phyloP scores from a whole-genome alignment of 2,329 filamentous ascomycete genomes.

The Xylaria sp. region DNA sequence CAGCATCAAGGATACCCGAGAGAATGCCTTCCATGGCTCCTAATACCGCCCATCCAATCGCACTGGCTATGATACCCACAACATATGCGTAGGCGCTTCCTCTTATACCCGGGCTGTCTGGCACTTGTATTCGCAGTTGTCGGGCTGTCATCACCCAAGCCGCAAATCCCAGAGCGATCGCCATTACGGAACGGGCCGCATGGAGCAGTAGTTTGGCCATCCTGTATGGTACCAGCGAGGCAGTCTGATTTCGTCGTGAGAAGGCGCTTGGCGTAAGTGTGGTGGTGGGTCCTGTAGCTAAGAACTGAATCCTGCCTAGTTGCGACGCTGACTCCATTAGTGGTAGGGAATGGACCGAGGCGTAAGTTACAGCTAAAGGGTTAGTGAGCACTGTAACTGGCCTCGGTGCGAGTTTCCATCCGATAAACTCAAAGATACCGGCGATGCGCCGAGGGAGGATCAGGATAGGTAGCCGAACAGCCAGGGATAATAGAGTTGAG shows the following conservation, averaged over 20 bases:
- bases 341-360: slow-evolving; percentile 90
- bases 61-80: slow-evolving; percentile 89
- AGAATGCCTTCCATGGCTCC: slow-evolving; percentile 91
- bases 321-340: slow-evolving; percentile 81
- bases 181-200: slow-evolving; percentile 90
- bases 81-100: slow-evolving; percentile 96
- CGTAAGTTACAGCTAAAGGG: slow-evolving; percentile 90
- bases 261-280: slow-evolving; percentile 70
- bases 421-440: slow-evolving; percentile 74
- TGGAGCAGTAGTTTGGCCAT: slow-evolving; percentile 92
- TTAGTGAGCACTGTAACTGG: slow-evolving; percentile 89
- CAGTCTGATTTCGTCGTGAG: slow-evolving; percentile 55
- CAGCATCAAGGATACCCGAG: slow-evolving; percentile 86
- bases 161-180: slow-evolving; percentile 86
- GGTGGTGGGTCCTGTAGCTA: slow-evolving; percentile 79
- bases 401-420: slow-evolving; percentile 84
- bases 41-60: slow-evolving; percentile 93
- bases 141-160: slow-evolving; percentile 96
- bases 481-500: slow-evolving; percentile 81
- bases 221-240: slow-evolving; percentile 81
- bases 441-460: slow-evolving; percentile 78
- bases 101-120: slow-evolving; percentile 64
- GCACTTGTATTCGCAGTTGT: slow-evolving; percentile 72
- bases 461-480: slow-evolving; percentile 85
- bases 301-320: slow-evolving; percentile 82